Evolutionary conservation across 768 basidiomycete genomes (phyloP).

Genomic region (Lactarius vividus): DNA sequence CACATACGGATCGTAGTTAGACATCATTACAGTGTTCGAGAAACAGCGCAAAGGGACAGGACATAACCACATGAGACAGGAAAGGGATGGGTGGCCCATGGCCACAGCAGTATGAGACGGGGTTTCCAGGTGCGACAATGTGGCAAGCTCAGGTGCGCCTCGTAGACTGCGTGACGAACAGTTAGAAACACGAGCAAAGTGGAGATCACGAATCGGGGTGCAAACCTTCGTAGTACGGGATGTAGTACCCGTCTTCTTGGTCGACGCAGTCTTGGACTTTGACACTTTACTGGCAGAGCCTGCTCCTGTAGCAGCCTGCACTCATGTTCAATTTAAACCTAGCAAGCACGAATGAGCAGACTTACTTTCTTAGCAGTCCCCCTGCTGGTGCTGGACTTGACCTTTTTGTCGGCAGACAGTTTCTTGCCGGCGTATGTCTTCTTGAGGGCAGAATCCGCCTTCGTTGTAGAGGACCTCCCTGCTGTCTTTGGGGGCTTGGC

Average conservation of each 20-base stretch:
- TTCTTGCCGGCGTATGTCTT: slow-evolving; percentile 29
- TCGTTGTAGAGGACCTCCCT: slow-evolving; percentile 32
- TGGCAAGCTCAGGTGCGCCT: slow-evolving; percentile 9
- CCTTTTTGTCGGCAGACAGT: slow-evolving; percentile 23
- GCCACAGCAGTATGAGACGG: neutral
- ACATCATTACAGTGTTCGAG: slow-evolving; percentile 13
- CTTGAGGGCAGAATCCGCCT: slow-evolving; percentile 30
- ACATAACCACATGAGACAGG: slow-evolving; percentile 5
- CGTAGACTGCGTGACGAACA: neutral
- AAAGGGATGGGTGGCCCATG: slow-evolving; percentile 1
- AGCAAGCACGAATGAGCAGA: neutral
- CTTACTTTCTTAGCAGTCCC: slow-evolving; percentile 63
- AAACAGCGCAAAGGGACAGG: slow-evolving; percentile 3
- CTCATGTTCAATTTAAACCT: slow-evolving; percentile 7
- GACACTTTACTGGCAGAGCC: slow-evolving; percentile 34
- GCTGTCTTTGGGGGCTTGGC: slow-evolving; percentile 18
- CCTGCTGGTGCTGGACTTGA: slow-evolving; percentile 35
- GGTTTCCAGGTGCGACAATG: neutral
- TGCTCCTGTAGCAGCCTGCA: slow-evolving; percentile 53
- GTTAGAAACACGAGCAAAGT: neutral
- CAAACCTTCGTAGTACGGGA: slow-evolving; percentile 13
- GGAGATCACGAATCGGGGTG: neutral
- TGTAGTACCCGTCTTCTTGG: slow-evolving; percentile 23
- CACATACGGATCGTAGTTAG: slow-evolving; percentile 11
- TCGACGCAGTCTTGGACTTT: slow-evolving; percentile 32